These are phyloP conservation scores for Yamagishiella unicocca DNA, from an alignment of 139 green algal genomes.

Conservation along the genomic window DNA sequence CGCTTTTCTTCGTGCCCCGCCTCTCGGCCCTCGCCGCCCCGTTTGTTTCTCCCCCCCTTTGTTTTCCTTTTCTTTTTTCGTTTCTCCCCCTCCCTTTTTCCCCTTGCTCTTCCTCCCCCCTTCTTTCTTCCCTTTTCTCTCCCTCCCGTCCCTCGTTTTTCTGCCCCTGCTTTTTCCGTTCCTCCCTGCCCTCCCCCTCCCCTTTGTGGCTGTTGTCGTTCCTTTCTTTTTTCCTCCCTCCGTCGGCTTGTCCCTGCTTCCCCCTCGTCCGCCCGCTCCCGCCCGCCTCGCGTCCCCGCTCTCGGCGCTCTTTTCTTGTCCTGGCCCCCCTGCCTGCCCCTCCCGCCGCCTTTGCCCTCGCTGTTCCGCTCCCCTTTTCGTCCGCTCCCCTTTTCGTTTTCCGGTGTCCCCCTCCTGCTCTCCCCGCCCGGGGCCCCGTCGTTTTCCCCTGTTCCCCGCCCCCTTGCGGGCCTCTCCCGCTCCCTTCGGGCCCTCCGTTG, in stretches of 20 bases:
- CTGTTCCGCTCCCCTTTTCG: not conserved
- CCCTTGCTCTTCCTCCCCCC: not conserved
- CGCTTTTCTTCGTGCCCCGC: not conserved
- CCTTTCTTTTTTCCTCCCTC: not conserved
- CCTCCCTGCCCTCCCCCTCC: not conserved
- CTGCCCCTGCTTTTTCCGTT: not conserved
- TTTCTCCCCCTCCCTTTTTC: not conserved
- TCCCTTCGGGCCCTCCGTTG: not conserved
- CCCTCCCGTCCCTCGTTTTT: not conserved
- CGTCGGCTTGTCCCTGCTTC: not conserved
- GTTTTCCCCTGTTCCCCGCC: not conserved
- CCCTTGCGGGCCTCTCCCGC: not conserved
- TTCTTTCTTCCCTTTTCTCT: not conserved
- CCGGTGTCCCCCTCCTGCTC: not conserved
- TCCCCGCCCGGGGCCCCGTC: not conserved
- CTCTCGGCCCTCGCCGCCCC: not conserved
- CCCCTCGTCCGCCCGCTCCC: not conserved
- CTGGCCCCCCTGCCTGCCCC: not conserved
- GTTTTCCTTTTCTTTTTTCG: not conserved
- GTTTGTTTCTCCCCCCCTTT: not conserved
- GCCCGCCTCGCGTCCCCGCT: not conserved
- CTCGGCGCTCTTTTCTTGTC: not conserved
- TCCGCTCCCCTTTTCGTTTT: not conserved
- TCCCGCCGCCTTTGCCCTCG: not conserved
- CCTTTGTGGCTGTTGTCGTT: not conserved